A percentile compares a stretch with the other conserved stretches of the same genome.
Evolutionary conservation across 2,329 filamentous ascomycete species (phyloP).

Genomic region (Colletotrichum spaethianum): DNA sequence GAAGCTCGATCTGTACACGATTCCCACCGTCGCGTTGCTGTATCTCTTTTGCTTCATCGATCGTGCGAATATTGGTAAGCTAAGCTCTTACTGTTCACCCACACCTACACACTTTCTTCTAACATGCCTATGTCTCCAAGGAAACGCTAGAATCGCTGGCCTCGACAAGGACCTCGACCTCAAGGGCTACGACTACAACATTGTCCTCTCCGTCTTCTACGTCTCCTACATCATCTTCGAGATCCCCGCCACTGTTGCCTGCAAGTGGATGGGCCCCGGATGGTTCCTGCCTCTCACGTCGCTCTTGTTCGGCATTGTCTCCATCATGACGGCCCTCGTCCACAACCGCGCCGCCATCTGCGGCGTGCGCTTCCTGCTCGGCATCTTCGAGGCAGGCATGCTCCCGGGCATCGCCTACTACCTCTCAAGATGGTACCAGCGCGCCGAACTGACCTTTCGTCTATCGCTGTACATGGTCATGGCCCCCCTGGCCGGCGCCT

Average conservation of each 20-base stretch:
- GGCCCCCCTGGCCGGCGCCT: conserved; percentile 79
- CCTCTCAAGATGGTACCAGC: conserved; percentile 79
- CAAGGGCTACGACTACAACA: conserved; percentile 77
- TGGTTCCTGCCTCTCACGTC: conserved; percentile 78
- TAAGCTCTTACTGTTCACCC: neutral
- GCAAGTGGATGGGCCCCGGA: conserved; percentile 80
- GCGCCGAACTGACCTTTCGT: conserved; percentile 77
- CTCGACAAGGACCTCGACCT: conserved; percentile 74
- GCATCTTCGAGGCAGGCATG: conserved; percentile 81
- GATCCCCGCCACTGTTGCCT: conserved; percentile 77
- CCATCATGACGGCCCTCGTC: conserved; percentile 77
- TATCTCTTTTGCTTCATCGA: conserved; percentile 84
- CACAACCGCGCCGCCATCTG: conserved; percentile 64
- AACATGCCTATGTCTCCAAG: conserved; percentile 55
- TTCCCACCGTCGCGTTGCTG: conserved; percentile 76
- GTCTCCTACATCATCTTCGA: conserved; percentile 81
- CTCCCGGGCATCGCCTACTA: conserved; percentile 83
- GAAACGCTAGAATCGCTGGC: conserved; percentile 78
- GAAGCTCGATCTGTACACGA: conserved; percentile 77
- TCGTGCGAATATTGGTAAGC: conserved; percentile 78
- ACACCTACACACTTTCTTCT: neutral
- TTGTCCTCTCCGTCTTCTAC: conserved; percentile 78
- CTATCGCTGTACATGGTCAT: conserved; percentile 79
- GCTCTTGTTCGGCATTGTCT: conserved; percentile 74
- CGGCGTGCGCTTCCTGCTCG: conserved; percentile 77